phyloP scores from a whole-genome alignment of 139 green algal species.

The Zygnema circumcarinatum region DNA sequence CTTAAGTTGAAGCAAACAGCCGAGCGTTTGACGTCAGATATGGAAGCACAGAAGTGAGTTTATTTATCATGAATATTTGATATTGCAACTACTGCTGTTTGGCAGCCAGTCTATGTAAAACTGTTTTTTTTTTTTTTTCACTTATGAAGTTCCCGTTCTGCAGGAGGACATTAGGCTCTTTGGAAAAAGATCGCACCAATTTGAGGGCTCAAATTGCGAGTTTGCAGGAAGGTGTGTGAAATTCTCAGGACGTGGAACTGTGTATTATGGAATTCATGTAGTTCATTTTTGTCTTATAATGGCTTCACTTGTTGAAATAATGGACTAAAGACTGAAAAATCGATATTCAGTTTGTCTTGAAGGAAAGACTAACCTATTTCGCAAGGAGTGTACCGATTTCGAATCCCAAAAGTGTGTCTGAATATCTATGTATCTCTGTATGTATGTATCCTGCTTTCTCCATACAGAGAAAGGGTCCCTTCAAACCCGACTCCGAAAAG shows the following conservation, averaged over 20 bases:
- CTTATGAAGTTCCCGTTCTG: not conserved
- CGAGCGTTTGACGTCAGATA: constrained; percentile 6
- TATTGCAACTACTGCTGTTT: not conserved
- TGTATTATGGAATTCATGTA: too few relatives aligned
- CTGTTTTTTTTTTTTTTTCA: constrained; percentile 5
- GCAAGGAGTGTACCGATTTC: too few relatives aligned
- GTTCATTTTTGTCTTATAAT: too few relatives aligned
- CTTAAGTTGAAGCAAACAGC: constrained; percentile 42
- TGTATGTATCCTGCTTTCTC: not conserved
- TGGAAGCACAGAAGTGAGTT: constrained; percentile 1
- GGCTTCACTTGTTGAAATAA: too few relatives aligned
- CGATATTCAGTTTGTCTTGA: too few relatives aligned
- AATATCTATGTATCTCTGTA: too few relatives aligned
- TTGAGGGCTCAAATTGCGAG: constrained; percentile 10
- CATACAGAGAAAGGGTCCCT: constrained; percentile 4
- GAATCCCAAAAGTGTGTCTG: too few relatives aligned
- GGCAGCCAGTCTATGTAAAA: not conserved
- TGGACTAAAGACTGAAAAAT: too few relatives aligned
- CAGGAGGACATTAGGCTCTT: constrained; percentile 10
- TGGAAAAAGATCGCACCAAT: constrained; percentile 36
- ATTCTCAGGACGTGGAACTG: too few relatives aligned
- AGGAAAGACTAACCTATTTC: too few relatives aligned
- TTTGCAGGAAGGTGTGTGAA: constrained; percentile 39
- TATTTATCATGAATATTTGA: not conserved
- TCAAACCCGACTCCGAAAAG: not conserved